These are phyloP conservation scores for Venturia pyrina DNA, from an alignment of 2,329 filamentous ascomycete species.

Conservation along the genomic window DNA sequence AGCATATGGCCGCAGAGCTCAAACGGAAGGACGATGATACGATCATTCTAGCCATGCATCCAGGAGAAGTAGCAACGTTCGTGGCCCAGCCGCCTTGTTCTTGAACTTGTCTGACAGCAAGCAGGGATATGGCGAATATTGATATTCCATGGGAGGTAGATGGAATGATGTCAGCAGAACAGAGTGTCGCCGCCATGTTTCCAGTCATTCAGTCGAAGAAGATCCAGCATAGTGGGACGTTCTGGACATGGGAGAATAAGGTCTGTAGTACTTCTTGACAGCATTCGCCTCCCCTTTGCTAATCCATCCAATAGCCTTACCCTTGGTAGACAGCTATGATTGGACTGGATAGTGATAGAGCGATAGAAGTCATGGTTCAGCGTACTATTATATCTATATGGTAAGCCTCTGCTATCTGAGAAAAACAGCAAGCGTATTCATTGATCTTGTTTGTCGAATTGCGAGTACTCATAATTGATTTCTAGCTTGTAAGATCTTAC, in stretches of 20 bases:
- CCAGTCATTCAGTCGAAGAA: slow-evolving; percentile 40
- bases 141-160: slow-evolving; percentile 42
- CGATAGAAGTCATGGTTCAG: too few relatives aligned
- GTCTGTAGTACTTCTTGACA: slow-evolving; percentile 20
- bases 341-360: not conserved
- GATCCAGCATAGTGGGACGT: slow-evolving; percentile 41
- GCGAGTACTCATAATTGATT: not conserved
- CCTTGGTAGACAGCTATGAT: not conserved
- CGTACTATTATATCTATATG: too few relatives aligned
- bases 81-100: slow-evolving; percentile 10
- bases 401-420: not conserved
- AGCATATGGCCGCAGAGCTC: slow-evolving; percentile 47
- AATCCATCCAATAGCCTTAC: not conserved
- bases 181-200: slow-evolving; percentile 42
- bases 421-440: not conserved
- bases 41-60: slow-evolving; percentile 45
- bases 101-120: not conserved
- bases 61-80: slow-evolving; percentile 45
- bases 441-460: not conserved
- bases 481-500: too few relatives aligned
- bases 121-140: slow-evolving; percentile 44
- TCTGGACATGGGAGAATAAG: slow-evolving; percentile 47
- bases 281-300: not conserved
- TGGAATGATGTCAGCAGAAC: slow-evolving; percentile 40
- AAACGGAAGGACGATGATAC: slow-evolving; percentile 40